These are phyloP conservation scores for Brassica rapa DNA, from an alignment of 345 rosid species.

Conservation along the genomic window DNA sequence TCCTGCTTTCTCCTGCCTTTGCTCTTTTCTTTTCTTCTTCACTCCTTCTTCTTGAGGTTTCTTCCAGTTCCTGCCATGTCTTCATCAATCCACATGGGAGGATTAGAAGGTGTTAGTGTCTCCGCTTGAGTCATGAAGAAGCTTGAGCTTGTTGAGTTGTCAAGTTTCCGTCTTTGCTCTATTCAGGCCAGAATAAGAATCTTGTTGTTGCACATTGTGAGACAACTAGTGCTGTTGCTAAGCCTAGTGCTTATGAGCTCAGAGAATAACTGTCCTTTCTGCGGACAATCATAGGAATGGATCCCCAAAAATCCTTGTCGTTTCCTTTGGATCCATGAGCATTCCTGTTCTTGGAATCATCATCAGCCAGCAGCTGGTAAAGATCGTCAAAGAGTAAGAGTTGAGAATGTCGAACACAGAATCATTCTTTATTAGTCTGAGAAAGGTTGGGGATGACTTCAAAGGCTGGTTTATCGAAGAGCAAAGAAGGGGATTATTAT, in stretches of 20 bases:
- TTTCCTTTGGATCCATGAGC: conserved; percentile 30
- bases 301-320: conserved; percentile 51
- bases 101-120: conserved; percentile 30
- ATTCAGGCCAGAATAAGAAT: not conserved
- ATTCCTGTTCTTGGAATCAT: conserved; percentile 43
- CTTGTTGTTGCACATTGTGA: conserved; percentile 28
- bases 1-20: conserved; percentile 77
- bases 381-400: conserved; percentile 50
- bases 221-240: conserved; percentile 43
- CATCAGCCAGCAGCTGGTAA: conserved; percentile 51
- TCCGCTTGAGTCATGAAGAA: conserved; percentile 21
- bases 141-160: conserved; percentile 41
- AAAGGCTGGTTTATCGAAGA: not conserved
- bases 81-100: conserved; percentile 70
- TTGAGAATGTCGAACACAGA: conserved; percentile 47
- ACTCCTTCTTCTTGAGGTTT: conserved; percentile 60
- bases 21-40: conserved; percentile 79
- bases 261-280: conserved; percentile 70
- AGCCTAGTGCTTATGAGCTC: conserved; percentile 74
- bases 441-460: conserved; percentile 7
- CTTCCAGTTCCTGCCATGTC: conserved; percentile 43
- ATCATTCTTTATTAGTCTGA: conserved; percentile 33
- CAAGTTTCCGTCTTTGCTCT: conserved; percentile 54
- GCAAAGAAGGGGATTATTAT: conserved; percentile 41
- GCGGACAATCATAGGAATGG: conserved; percentile 26